Conservation (phyloP, 768 basidiomycete species). For the Imleria badia region DNA sequence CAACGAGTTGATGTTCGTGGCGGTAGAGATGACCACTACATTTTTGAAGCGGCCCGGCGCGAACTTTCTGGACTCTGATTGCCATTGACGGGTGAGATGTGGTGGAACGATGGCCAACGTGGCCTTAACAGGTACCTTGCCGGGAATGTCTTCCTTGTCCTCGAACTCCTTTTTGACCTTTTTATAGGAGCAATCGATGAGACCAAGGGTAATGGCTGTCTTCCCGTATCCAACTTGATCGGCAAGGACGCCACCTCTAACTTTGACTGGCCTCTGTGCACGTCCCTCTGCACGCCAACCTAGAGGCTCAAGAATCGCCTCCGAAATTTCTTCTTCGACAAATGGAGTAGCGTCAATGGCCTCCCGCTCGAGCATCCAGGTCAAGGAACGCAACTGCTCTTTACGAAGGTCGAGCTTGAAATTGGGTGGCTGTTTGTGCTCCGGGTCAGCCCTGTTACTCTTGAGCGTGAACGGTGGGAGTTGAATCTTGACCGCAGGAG, state of each 20-base stretch:
- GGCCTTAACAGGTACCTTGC: slow-evolving; percentile 76
- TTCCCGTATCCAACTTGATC: slow-evolving; percentile 98
- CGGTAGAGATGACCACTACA: slow-evolving; percentile 65
- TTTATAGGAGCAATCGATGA: slow-evolving; percentile 72
- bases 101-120: slow-evolving; percentile 87
- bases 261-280: slow-evolving; percentile 68
- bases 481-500: slow-evolving; percentile 56
- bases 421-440: slow-evolving; percentile 74
- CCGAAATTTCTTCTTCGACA: slow-evolving; percentile 91
- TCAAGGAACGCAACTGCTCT: slow-evolving; percentile 87
- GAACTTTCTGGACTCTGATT: slow-evolving; percentile 83
- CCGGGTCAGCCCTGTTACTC: slow-evolving; percentile 73
- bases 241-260: slow-evolving; percentile 90
- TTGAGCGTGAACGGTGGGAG: slow-evolving; percentile 65
- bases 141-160: slow-evolving; percentile 43
- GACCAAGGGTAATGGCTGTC: slow-evolving; percentile 89
- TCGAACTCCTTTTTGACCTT: slow-evolving; percentile 58
- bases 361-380: slow-evolving; percentile 92
- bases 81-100: slow-evolving; percentile 90
- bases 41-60: slow-evolving; percentile 43
- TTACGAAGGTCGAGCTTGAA: slow-evolving; percentile 72
- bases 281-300: slow-evolving; percentile 96
- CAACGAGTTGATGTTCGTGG: slow-evolving; percentile 65
- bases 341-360: slow-evolving; percentile 63
- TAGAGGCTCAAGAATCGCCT: slow-evolving; percentile 80